A percentile compares a stretch with the other conserved stretches of the same genome.
phyloP scores from a whole-genome alignment of 371 early-diverging fungal genomes.

The Furculomyces boomerangus region DNA sequence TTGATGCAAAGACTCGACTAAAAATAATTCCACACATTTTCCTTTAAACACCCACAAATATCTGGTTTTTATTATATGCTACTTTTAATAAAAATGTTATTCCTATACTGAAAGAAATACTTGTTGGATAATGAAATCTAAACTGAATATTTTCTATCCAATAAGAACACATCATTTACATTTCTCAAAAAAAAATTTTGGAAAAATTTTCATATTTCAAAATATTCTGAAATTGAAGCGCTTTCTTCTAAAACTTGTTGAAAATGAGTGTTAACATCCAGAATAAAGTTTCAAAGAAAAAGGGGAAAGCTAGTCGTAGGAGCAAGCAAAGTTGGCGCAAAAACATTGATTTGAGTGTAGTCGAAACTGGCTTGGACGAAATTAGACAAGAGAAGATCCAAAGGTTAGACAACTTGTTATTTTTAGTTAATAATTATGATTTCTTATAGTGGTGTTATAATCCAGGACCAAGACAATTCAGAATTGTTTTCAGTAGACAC shows the following conservation, averaged over 20 bases:
- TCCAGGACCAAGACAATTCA: constrained; percentile 31
- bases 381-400: constrained; percentile 51
- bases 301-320: constrained; percentile 41
- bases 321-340: constrained; percentile 87
- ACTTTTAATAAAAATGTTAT: too few species aligned
- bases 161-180: background rate
- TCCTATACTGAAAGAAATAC: too few species aligned
- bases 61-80: too few species aligned
- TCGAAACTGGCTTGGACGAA: constrained; percentile 61
- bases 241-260: too few species aligned
- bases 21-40: too few species aligned
- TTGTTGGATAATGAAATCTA: background rate
- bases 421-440: background rate
- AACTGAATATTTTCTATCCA: background rate
- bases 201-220: too few species aligned
- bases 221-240: too few species aligned
- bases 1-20: constrained; percentile 40
- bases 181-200: too few species aligned
- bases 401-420: constrained; percentile 3
- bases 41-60: too few species aligned
- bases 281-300: background rate
- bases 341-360: constrained; percentile 65
- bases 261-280: background rate
- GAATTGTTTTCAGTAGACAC: constrained; percentile 58
- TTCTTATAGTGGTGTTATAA: constrained; percentile 27